Evolutionary conservation across 805 yeast species (phyloP), one percentile per base, ranked within the genome.

Genomic region (Yarrowia alimentaria): DNA sequence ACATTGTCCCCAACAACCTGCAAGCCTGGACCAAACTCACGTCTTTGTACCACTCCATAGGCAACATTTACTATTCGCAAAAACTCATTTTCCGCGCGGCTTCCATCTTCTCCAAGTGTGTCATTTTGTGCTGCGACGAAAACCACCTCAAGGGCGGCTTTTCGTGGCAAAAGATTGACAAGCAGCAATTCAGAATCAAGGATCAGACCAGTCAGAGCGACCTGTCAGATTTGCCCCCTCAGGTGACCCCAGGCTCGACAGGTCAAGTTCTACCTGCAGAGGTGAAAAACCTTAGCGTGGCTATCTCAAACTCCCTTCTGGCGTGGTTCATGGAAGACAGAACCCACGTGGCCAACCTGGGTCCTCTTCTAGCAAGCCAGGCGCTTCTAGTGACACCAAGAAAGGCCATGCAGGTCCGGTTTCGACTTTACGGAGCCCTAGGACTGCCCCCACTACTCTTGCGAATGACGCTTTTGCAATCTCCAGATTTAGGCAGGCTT

Each of bases 1-100:
- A 58, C 20, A 19, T 45, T 3, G 34, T 47, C 6, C 35, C 50
- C 5, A 20, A 31, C 17, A 19, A 21, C 1, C 20, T 51, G 3
- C 24, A 48, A 8, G 51, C 52, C 12, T 59, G 61, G 60, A 32
- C 49, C 11, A 54, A 49, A 5, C 56, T 59, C 18, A 52, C 62
- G 14, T 40, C 61, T 1, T 43, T 62, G 13, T 55, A 58, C 18
- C 60, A 59, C 37, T 54, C 64, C 9, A 32, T 64, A 11, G 66
- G 63, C 12, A 58, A 62, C 54, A 54, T 58, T 9, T 52, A 54
- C 20, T 57, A 55, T 19, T 28, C 56, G 28, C 30, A 52, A 20
- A 53, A 48, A 9, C 45, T 53, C 24, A 20, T 31, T 2, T 16
- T 20, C 3, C 29, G 14, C 22, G 35, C 50, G 1, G 53, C 25